Base-by-base conservation (phyloP, 805 yeast species). In the Teunomyces funiuensis region DNA sequence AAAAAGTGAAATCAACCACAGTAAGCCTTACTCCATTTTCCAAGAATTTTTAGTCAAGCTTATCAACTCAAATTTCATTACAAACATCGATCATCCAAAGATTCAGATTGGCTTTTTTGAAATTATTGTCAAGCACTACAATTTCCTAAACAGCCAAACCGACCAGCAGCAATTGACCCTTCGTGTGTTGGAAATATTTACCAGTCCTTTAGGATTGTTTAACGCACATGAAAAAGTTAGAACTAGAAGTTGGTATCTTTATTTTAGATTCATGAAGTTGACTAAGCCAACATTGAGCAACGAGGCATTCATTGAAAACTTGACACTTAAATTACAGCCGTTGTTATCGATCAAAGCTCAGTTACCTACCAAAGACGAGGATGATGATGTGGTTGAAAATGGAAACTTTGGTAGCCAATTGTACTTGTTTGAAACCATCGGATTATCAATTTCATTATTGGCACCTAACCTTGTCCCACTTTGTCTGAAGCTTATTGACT, bases 241-340 rank as follows among this genome's bases (percentile, higher is more conserved):
- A 53, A 73, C 80, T 42, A 81, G 97, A 60, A 76, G 95, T 30
- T 93, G 98, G 97, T 91, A 88, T 60, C 69, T 90, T 48, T 88
- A 91, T 53, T 83, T 83, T 55, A 77, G 95, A 59, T 86, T 90
- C 54, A 74, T 89, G 46, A 88, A 85, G 57, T 69, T 84, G 36
- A 83, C 91, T 2, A 84, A 82, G 55, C 88, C 89, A 27, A 45
- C 50, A 6, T 66, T 76, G 37, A 64, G 82, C 29, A 75, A 82
- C 22, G 75, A 70, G 34, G 61, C 51, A 42, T 58, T 61, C 27
- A 70, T 78, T 54, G 82, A 76, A 29, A 79, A 76, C 47, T 72
- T 85, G 25, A 73, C 90, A 22, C 61, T 74, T 37, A 75, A 76
- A 47, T 70, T 90, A 36, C 71, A 84, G 22, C 80, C 83, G 2